These are phyloP conservation scores for Micractinium conductrix DNA, from an alignment of 139 green algal genomes.

Conservation along the genomic window DNA sequence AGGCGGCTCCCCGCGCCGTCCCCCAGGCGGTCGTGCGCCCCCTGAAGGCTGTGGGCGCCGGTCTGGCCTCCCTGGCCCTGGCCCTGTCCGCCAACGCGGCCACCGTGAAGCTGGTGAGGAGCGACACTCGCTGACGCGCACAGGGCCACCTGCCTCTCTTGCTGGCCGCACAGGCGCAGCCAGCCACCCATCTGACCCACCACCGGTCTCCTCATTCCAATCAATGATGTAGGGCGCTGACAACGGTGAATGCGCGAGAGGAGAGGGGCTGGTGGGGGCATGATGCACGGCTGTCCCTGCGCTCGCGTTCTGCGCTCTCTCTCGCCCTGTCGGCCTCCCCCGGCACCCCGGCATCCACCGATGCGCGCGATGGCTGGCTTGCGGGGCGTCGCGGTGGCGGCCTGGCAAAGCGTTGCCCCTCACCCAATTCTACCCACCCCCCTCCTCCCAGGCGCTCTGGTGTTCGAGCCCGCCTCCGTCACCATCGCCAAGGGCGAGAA, in stretches of 20 bases:
- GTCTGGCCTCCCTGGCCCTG: slow-evolving; percentile 73
- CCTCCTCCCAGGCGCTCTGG: slow-evolving; percentile 48
- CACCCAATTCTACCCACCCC: neutral
- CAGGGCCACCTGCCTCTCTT: neutral
- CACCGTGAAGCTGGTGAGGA: slow-evolving; percentile 70
- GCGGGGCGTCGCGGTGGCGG: too few species aligned
- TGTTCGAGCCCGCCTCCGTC: slow-evolving; percentile 63
- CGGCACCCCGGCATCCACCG: too few species aligned
- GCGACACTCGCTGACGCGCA: neutral
- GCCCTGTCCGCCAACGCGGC: slow-evolving; percentile 69
- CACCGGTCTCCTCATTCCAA: too few species aligned
- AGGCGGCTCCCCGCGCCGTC: neutral
- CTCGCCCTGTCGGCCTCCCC: too few species aligned
- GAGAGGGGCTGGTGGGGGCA: neutral
- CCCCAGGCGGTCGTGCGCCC: neutral
- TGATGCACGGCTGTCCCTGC: neutral
- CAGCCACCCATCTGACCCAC: neutral
- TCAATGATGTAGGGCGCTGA: slow-evolving; percentile 38
- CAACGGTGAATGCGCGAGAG: slow-evolving; percentile 30
- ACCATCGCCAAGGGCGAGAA: slow-evolving; percentile 82
- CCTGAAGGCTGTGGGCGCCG: slow-evolving; percentile 61
- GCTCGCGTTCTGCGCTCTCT: too few species aligned
- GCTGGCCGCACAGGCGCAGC: too few species aligned
- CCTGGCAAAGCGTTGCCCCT: too few species aligned
- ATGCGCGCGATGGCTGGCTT: too few species aligned